Evolutionary conservation across 2,329 filamentous ascomycete genomes (phyloP).

Genomic region (Nigrospora sphaerica): DNA sequence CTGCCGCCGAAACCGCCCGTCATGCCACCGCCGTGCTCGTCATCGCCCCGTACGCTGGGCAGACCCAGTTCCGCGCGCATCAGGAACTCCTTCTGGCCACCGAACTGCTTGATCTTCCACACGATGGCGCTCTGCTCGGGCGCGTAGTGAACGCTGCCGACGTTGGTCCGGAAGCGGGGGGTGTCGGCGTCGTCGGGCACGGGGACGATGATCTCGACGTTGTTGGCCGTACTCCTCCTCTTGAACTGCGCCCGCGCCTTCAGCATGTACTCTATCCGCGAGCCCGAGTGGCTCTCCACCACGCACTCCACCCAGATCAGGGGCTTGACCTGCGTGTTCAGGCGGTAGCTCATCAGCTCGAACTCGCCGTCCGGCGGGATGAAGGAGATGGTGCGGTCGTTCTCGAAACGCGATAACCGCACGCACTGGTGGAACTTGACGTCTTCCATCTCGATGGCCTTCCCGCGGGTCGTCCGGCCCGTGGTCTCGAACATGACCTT

Average conservation of each 20-base stretch:
- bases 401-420: conserved; percentile 90
- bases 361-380: conserved; percentile 98
- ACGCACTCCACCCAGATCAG: conserved; percentile 98
- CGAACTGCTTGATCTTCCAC: conserved; percentile 99
- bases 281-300: conserved; percentile 91
- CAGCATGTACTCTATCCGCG: conserved; percentile 96
- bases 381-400: conserved; percentile 97
- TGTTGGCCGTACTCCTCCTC: conserved; percentile 93
- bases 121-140: conserved; percentile 96
- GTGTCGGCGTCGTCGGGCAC: conserved; percentile 96
- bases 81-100: conserved; percentile 94
- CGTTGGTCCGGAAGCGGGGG: conserved; percentile 93
- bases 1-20: conserved; percentile 94
- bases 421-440: conserved; percentile 99
- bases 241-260: conserved; percentile 99
- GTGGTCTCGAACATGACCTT: conserved; percentile 99
- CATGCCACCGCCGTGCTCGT: conserved; percentile 94
- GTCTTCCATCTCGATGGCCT: conserved; percentile 99
- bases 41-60: conserved; percentile 88
- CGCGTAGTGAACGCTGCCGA: conserved; percentile 94
- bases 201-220: conserved; percentile 95
- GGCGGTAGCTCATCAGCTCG: conserved; percentile 96
- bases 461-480: conserved; percentile 84
- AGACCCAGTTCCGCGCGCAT: conserved; percentile 96
- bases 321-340: conserved; percentile 98